These are phyloP conservation scores for Phaeophleospora eucalypticola DNA, from an alignment of 2,329 filamentous ascomycete species.

Conservation along the genomic window DNA sequence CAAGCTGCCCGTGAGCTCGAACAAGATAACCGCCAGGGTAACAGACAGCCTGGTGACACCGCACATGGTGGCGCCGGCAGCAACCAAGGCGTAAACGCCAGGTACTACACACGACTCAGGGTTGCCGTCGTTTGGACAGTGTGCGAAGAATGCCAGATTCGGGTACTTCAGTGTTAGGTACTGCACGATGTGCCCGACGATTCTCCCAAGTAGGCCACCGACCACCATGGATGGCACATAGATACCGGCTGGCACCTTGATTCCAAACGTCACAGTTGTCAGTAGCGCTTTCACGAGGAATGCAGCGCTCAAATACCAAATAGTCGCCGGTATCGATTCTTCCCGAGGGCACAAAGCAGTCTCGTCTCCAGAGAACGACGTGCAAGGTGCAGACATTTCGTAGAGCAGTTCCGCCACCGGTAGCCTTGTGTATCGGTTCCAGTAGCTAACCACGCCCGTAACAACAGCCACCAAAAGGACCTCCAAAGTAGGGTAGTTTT, in stretches of 20 bases:
- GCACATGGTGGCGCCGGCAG: constrained; percentile 95
- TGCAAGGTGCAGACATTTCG: constrained; percentile 85
- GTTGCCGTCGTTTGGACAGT: constrained; percentile 62
- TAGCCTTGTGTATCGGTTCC: constrained; percentile 85
- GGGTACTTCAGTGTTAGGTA: constrained; percentile 73
- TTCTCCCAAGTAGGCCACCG: constrained; percentile 82
- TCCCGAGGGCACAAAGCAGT: constrained; percentile 73
- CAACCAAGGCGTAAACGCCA: constrained; percentile 93
- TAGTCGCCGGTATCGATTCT: constrained; percentile 73
- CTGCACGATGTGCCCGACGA: constrained; percentile 81
- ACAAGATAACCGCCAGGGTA: constrained; percentile 89
- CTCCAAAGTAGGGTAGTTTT: constrained; percentile 77
- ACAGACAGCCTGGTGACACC: constrained; percentile 91
- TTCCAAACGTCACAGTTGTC: constrained; percentile 88
- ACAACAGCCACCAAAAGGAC: constrained; percentile 81
- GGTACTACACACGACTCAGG: constrained; percentile 86
- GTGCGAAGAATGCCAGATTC: constrained; percentile 66
- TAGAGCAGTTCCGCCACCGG: constrained; percentile 87
- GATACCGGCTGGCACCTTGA: constrained; percentile 94
- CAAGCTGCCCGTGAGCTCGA: constrained; percentile 90
- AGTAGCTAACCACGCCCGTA: constrained; percentile 83
- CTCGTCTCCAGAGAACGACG: constrained; percentile 61
- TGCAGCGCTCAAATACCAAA: constrained; percentile 67
- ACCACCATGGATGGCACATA: constrained; percentile 99
- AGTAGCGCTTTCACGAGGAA: constrained; percentile 87